phyloP scores from a whole-genome alignment of 2,329 filamentous ascomycete genomes.

The Calonectria fujianensis region DNA sequence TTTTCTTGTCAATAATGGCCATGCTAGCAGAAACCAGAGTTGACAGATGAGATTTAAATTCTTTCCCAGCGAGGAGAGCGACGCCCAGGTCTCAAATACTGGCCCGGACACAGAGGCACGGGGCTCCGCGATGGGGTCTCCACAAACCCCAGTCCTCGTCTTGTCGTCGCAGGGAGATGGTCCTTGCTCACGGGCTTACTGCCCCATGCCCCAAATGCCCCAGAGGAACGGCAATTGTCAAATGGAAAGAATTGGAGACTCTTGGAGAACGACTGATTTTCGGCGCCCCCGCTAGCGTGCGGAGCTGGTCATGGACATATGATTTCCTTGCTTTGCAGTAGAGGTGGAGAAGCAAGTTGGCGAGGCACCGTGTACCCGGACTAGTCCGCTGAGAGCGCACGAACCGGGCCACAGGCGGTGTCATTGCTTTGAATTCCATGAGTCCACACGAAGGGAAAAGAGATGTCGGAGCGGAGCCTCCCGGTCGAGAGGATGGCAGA shows the following conservation, averaged over 20 bases:
- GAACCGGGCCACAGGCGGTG: background rate
- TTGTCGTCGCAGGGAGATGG: background rate
- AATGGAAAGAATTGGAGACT: background rate
- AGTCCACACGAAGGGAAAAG: background rate
- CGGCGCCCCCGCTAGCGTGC: background rate
- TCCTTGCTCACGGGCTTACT: background rate
- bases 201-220: background rate
- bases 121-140: constrained; percentile 18
- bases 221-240: background rate
- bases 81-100: constrained; percentile 1
- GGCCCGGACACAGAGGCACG: background rate
- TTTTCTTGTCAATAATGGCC: constrained; percentile 32
- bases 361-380: background rate
- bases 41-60: background rate
- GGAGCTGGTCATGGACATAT: background rate
- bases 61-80: background rate
- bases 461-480: background rate
- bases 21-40: background rate
- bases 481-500: background rate
- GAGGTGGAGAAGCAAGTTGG: background rate
- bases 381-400: background rate
- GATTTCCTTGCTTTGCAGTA: constrained; percentile 4
- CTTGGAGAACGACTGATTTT: background rate
- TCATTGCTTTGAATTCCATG: background rate
- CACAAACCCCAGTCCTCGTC: constrained; percentile 2